Evolutionary conservation across 2,329 filamentous ascomycete species (phyloP).

Genomic region (Ceratocystis cubensis): DNA sequence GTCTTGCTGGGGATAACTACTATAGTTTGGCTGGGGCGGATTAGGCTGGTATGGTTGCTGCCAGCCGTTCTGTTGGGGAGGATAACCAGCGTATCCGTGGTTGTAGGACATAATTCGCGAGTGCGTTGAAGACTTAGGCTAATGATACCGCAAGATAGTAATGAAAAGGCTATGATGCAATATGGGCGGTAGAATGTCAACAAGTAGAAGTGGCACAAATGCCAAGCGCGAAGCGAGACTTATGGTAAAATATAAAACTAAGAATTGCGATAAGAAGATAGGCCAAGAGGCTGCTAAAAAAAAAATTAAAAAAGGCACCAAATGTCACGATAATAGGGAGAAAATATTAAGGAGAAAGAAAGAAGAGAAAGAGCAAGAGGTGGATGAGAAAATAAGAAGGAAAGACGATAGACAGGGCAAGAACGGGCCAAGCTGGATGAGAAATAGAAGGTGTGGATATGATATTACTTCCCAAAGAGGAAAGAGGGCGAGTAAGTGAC

Average conservation of each 20-base stretch:
- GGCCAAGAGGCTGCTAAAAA: not conserved
- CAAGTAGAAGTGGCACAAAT: not conserved
- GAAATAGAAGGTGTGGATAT: not conserved
- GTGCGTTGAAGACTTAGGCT: not conserved
- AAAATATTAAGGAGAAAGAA: not conserved
- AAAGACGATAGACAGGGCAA: not conserved
- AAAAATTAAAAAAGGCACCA: not conserved
- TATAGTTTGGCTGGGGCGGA: slow-evolving; percentile 23
- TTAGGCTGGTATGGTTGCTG: slow-evolving; percentile 27
- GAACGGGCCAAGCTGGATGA: not conserved
- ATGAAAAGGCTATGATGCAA: not conserved
- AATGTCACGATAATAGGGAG: not conserved
- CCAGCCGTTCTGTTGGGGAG: slow-evolving; percentile 23
- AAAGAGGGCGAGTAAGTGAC: not conserved
- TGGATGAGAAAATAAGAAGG: not conserved
- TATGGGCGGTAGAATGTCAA: not conserved
- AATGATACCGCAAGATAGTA: not conserved
- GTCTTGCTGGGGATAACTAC: slow-evolving; percentile 22
- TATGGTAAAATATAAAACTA: not conserved
- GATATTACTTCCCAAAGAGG: not conserved
- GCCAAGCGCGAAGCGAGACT: not conserved
- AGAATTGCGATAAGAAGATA: not conserved
- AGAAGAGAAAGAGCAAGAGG: not conserved
- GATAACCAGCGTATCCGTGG: slow-evolving; percentile 20
- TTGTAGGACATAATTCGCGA: slow-evolving; percentile 15